Evolutionary conservation across 441 rosid species (phyloP), one percentile per base, ranked within the genome.

Genomic region (Isatis lusitanica): DNA sequence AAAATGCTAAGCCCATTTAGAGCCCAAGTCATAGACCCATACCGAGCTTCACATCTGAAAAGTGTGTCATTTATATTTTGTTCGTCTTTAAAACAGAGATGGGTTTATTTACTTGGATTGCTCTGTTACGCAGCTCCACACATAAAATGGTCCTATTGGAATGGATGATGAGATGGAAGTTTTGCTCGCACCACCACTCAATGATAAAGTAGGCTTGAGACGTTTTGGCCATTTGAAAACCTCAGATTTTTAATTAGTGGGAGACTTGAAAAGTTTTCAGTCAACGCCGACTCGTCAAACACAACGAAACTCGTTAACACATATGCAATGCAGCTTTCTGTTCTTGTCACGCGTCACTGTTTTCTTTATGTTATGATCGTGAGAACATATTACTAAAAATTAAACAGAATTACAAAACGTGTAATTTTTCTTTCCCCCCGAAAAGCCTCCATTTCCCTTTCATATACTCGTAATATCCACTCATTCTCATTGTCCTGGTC

Each of bases 251-350:
- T 10, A 63, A 53, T 53, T 5, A 63, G 60, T 64, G 71, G 58
- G 50, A 63, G 75, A 76, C 71, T 9, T 64, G 10, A 30, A 70
- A 38, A 63, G 4, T n/a, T 15, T 6, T 9, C 26, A 26, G 79
- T 70, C 75, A 63, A 63, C 2, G 70, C 16, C 46, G 73, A 33
- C 63, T 24, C 35, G 5, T 35, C 70, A 10, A 69, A 55, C 57
- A 47, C 38, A 63, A 0, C 5, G 38, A 16, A 63, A 69, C 75
- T 69, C 66, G 79, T 69, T 63, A 55, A 69, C 53, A 69, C 53
- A 10, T 62, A 40, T 63, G 60, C 55, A 63, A 42, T 43, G 1
- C 24, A 60, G 39, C 69, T 58, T 59, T 65, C 48, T 35, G 1
- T 28, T 47, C 36, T 8, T 35, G 35, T 28, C 11, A 13, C 15